These are phyloP conservation scores for Stramenopiles sp. DNA, from an alignment of 352 stramenopile species.

Conservation along the genomic window DNA sequence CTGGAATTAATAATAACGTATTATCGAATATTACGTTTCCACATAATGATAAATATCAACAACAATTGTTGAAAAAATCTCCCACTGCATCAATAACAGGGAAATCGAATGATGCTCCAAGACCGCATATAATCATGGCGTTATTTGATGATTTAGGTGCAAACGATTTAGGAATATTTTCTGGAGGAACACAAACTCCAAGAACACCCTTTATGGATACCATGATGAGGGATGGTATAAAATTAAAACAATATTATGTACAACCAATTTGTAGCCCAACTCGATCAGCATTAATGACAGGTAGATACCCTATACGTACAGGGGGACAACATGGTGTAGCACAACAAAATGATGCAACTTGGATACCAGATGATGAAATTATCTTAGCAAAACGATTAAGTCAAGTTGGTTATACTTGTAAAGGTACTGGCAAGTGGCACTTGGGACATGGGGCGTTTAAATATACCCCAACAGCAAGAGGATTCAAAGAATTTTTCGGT, in stretches of 20 bases:
- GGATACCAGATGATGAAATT: constrained; percentile 23
- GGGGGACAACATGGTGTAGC: not conserved
- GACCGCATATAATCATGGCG: not conserved
- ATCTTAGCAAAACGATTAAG: constrained; percentile 23
- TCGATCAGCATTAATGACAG: constrained; percentile 10
- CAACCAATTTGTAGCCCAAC: constrained; percentile 7
- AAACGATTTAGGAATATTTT: not conserved
- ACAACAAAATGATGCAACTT: not conserved
- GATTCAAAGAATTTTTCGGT: constrained; percentile 27
- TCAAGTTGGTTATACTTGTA: constrained; percentile 22
- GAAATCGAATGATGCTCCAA: too few relatives aligned
- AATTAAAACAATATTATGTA: constrained; percentile 12
- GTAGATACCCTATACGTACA: constrained; percentile 8
- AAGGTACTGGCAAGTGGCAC: constrained; percentile 29
- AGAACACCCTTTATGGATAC: constrained; percentile 9
- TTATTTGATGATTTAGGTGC: not conserved
- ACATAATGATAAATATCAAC: too few relatives aligned
- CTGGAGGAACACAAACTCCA: not conserved
- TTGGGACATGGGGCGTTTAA: constrained; percentile 22
- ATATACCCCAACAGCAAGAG: constrained; percentile 21
- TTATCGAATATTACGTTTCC: too few relatives aligned
- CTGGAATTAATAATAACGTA: too few relatives aligned
- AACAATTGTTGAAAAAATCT: too few relatives aligned
- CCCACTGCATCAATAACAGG: too few relatives aligned
- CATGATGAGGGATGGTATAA: not conserved